Percentiles rank a stretch among this genome's conserved stretches.
These are phyloP conservation scores for Ogataea glucozyma DNA, from an alignment of 805 yeast genomes.

Conservation along the genomic window DNA sequence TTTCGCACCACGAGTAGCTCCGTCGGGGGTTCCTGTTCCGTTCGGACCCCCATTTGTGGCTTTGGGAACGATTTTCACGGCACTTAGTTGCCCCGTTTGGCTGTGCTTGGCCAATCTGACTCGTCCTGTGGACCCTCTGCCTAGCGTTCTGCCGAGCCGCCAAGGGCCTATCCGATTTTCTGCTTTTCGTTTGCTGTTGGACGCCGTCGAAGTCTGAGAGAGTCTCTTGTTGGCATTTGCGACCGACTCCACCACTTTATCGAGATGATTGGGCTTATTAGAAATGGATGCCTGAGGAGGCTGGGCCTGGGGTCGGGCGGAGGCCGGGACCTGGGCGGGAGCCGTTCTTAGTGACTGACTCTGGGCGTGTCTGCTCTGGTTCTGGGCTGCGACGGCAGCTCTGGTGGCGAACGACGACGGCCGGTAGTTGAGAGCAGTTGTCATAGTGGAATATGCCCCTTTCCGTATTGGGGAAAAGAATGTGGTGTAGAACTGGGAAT, in stretches of 20 bases:
- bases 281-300: too few relatives aligned
- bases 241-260: constrained; percentile 45
- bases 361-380: background rate
- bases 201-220: constrained; percentile 42
- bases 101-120: constrained; percentile 73
- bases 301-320: too few relatives aligned
- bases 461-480: background rate
- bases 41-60: constrained; percentile 32
- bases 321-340: too few relatives aligned
- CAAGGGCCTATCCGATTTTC: constrained; percentile 70
- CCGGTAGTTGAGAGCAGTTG: constrained; percentile 15
- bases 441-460: constrained; percentile 2
- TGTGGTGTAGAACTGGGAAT: background rate
- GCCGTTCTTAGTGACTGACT: too few relatives aligned
- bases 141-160: constrained; percentile 76
- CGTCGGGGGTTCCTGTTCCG: constrained; percentile 31
- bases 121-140: constrained; percentile 82
- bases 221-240: constrained; percentile 40
- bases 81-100: constrained; percentile 72
- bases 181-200: constrained; percentile 36
- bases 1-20: too few relatives aligned
- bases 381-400: constrained; percentile 27
- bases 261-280: constrained; percentile 14
- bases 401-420: constrained; percentile 28
- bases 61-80: constrained; percentile 80